Conservation (phyloP, 306 rosid genomes). For the Lathyrus sativus region DNA sequence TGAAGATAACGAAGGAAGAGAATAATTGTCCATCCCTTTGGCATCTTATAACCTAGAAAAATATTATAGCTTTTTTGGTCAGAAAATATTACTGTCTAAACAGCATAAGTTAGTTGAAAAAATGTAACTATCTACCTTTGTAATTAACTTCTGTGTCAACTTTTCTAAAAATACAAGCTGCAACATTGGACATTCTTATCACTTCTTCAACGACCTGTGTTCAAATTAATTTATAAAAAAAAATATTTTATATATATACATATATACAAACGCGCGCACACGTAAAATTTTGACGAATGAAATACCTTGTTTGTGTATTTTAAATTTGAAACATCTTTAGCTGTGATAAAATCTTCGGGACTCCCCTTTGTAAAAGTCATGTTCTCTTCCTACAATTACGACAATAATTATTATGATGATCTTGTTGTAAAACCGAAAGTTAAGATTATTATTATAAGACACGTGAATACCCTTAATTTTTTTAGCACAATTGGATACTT, state of each 20-base stretch:
- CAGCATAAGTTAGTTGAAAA: no score
- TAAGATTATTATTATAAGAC: no score
- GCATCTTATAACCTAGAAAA: constrained; percentile 41
- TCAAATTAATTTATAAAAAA: neutral
- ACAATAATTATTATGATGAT: no score
- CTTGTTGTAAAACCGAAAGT: no score
- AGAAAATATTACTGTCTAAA: no score
- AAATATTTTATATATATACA: neutral
- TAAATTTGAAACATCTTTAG: constrained; percentile 43
- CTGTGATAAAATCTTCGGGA: constrained; percentile 37
- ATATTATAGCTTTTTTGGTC: no score
- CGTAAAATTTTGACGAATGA: neutral
- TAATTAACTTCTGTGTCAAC: neutral
- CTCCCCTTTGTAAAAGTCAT: constrained; percentile 24
- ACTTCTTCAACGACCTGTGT: constrained; percentile 6
- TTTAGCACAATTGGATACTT: constrained; percentile 44
- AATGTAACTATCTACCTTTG: neutral
- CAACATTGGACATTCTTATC: constrained; percentile 15
- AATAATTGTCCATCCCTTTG: constrained; percentile 39
- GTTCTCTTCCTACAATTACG: constrained; percentile 46
- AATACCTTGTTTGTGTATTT: constrained; percentile 46
- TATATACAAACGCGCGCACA: no score
- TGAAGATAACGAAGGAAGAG: constrained; percentile 33
- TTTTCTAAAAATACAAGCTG: constrained; percentile 3
- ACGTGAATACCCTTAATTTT: constrained; percentile 40